Base-by-base conservation (phyloP, 1,284 basidiomycete genomes). In the Sanguinoderma infundibulare region DNA sequence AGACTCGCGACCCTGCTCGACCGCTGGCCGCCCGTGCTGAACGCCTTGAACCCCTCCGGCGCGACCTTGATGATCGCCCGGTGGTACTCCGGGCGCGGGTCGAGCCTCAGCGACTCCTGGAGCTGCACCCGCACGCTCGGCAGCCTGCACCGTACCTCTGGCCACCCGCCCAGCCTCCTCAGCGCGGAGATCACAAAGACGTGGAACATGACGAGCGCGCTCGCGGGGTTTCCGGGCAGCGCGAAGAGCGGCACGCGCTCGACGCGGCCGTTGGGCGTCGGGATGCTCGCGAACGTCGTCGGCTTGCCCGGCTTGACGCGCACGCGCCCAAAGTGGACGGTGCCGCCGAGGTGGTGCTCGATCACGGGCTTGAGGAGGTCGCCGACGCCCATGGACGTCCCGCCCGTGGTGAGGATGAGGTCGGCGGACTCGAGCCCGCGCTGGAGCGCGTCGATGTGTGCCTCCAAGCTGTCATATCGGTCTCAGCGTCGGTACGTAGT, bases 321-420 rank as follows among this genome's bases (percentile, higher is more conserved):
- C 53, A 89, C 85, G 1, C 94, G 81, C 1, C 94, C 94, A 72
- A 95, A 95, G 69, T 94, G 91, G 15, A 95, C 81, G 1, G 82
- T 87, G 0, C 92, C 94, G 14, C 79, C 71, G 53, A 96, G 83
- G 34, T 90, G 81, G 20, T 88, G 84, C 74, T 96, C 95, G 62
- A 96, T 89, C 57, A 95, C 84, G 1, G 95, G 94, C 73, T 96
- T 96, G 50, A 96, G 76, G 30, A 96, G 80, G 73, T 96, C 94
- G 1, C 87, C 87, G 10, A 94, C 85, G 2, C 94, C 94, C 94
- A 96, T 96, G 5, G 91, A 93, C 2, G 94, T 95, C 2, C 94
- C 94, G 12, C 95, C 94, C 0, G 94, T 96, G 0, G 92, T 92
- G 10, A 96, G 75, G 9, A 96, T 73, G 2, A 96, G 75, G 70